These are phyloP conservation scores for Fraxinus excelsior DNA, from an alignment of 257 asterid genomes.

Conservation along the genomic window DNA sequence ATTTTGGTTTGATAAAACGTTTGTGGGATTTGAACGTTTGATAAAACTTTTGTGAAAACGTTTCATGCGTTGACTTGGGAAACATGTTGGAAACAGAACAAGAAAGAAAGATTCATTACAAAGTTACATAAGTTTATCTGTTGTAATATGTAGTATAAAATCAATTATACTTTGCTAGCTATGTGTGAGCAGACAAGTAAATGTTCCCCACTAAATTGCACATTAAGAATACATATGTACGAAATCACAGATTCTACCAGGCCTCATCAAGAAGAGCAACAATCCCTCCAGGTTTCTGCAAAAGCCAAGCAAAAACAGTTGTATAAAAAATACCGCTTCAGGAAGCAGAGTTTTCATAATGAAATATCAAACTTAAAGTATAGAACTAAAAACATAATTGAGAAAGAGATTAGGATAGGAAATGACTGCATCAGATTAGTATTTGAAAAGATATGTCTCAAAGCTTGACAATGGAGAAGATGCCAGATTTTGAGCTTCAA, in stretches of 20 bases:
- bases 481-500: conserved; percentile 19
- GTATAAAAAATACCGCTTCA: conserved; percentile 28
- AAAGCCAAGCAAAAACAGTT: conserved; percentile 22
- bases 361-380: background rate
- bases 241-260: conserved; percentile 47
- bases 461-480: conserved; percentile 3
- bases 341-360: conserved; percentile 16
- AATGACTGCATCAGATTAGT: background rate
- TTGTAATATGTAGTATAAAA: background rate
- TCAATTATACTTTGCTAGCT: conserved; percentile 20
- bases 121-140: conserved; percentile 16
- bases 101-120: conserved; percentile 26
- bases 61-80: conserved; percentile 96
- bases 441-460: background rate
- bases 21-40: conserved; percentile 86
- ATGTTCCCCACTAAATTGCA: too few relatives aligned
- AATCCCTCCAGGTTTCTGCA: conserved; percentile 98
- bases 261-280: conserved; percentile 97
- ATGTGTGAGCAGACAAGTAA: background rate
- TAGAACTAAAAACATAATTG: conserved; percentile 18
- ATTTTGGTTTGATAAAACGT: conserved; percentile 91
- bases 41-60: conserved; percentile 86
- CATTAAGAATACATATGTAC: background rate
- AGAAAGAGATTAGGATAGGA: background rate
- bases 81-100: conserved; percentile 74